phyloP scores from a whole-genome alignment of 73 alveolate genomes.

The Halteria grandinella region DNA sequence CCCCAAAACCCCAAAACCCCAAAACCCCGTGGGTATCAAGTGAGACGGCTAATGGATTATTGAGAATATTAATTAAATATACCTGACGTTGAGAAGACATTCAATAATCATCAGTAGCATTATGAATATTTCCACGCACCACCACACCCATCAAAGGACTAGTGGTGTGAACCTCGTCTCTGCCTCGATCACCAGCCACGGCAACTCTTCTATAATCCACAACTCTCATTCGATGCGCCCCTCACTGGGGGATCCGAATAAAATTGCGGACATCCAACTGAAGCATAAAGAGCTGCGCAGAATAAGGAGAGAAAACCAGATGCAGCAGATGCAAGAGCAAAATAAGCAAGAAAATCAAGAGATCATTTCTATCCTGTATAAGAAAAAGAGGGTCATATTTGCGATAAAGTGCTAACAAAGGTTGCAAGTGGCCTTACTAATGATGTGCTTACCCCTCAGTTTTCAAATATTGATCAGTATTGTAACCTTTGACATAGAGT shows the following conservation, averaged over 20 bases:
- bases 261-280: neutral
- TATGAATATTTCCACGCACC: neutral
- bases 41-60: neutral
- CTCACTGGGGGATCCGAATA: slow-evolving; percentile 1
- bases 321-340: neutral
- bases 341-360: slow-evolving; percentile 10
- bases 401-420: neutral
- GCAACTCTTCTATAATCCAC: neutral
- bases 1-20: neutral
- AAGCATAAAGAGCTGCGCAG: slow-evolving; percentile 32
- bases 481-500: neutral
- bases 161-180: neutral
- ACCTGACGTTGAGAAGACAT: too few species aligned
- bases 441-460: neutral
- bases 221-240: neutral
- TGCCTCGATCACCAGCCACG: neutral
- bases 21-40: too few species aligned
- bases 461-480: neutral
- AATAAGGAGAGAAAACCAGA: slow-evolving; percentile 3
- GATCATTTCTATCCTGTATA: neutral
- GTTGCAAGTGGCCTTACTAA: neutral
- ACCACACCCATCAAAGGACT: neutral
- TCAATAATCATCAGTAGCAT: neutral
- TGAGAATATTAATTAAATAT: neutral
- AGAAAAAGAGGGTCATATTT: neutral